Evolutionary conservation across 2,329 filamentous ascomycete species (phyloP), one percentile per base, ranked within the genome.

Genomic region (Exophiala spinifera): DNA sequence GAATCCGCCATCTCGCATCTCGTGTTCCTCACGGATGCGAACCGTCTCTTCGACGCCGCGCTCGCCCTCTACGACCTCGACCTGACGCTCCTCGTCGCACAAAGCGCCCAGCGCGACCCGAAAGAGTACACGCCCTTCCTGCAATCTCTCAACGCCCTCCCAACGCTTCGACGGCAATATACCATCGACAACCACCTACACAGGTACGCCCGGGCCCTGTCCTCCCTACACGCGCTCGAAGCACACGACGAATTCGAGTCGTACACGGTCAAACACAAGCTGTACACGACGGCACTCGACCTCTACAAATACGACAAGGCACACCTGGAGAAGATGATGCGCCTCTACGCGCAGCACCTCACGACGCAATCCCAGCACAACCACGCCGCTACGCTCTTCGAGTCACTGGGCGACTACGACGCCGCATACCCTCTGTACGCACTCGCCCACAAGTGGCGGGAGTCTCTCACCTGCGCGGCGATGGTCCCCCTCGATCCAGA

Each of bases 1-100:
- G 92, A 97, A 63, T 87, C 86, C 69, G 92, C 92, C 0, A 87
- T 96, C 19, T 91, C 96, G 68, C 94, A 99, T 66, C 96, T 99
- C 56, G 97, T 91, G 77, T 99, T 99, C 77, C 80, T 99, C 39
- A 89, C 91, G 0, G 94, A 99, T 70, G 87, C 95, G 43, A 95
- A 96, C 69, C 85, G 85, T 36, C 81, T 99, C 0, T 99, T 96
- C 65, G 89, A 96, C 58, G 86, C 91, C 56, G 89, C 94, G 0
- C 78, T 99, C 1, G 91, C 91, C 1, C 77, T 97, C 2, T 99
- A 99, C 68, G 86, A 97, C 65, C 81, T 99, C 2, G 90, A 96
- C 10, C 82, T 99, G 6, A 86, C 92, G 3, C 78, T 99, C 10
- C 78, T 96, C 4, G 89, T 99, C 11, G 94, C 94, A 0, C 94